Percentiles rank a stretch among this genome's conserved stretches.
Conservation (phyloP, 1,284 basidiomycete species). For the Puccinia horiana region DNA sequence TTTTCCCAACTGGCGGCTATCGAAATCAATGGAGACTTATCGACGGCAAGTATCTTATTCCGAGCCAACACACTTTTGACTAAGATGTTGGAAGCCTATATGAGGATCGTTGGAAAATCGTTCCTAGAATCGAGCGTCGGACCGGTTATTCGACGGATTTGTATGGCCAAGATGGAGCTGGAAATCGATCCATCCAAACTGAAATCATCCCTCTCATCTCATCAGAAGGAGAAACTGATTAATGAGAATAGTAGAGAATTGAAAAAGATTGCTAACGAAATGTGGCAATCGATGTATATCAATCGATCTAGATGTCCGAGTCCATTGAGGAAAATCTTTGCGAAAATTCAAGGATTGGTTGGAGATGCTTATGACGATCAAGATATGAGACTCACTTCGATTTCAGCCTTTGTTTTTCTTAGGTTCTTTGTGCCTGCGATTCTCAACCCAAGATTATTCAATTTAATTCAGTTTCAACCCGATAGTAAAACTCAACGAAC, state of each 20-base stretch:
- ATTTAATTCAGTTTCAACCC: constrained; percentile 62
- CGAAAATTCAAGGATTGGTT: constrained; percentile 35
- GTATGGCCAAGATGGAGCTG: constrained; percentile 22
- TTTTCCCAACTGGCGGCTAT: constrained; percentile 56
- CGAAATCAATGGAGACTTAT: constrained; percentile 51
- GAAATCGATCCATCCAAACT: constrained; percentile 47
- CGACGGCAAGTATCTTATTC: constrained; percentile 45
- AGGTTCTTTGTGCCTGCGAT: constrained; percentile 51
- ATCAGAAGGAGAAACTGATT: constrained; percentile 26
- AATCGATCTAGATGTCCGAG: constrained; percentile 42
- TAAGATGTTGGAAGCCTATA: constrained; percentile 48
- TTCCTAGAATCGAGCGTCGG: constrained; percentile 41
- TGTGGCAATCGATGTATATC: constrained; percentile 46
- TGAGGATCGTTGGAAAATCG: constrained; percentile 38
- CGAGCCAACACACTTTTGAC: constrained; percentile 44
- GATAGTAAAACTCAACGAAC: constrained; percentile 66
- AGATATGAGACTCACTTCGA: constrained; percentile 41
- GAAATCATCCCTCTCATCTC: background rate
- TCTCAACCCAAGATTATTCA: constrained; percentile 55
- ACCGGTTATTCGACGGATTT: constrained; percentile 39
- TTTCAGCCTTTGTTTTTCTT: constrained; percentile 51
- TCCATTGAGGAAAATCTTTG: constrained; percentile 31
- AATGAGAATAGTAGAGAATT: constrained; percentile 28
- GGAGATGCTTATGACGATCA: constrained; percentile 27
- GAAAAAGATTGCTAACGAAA: constrained; percentile 13